phyloP scores from a whole-genome alignment of 805 yeast species.

The Lipomyces sp. region DNA sequence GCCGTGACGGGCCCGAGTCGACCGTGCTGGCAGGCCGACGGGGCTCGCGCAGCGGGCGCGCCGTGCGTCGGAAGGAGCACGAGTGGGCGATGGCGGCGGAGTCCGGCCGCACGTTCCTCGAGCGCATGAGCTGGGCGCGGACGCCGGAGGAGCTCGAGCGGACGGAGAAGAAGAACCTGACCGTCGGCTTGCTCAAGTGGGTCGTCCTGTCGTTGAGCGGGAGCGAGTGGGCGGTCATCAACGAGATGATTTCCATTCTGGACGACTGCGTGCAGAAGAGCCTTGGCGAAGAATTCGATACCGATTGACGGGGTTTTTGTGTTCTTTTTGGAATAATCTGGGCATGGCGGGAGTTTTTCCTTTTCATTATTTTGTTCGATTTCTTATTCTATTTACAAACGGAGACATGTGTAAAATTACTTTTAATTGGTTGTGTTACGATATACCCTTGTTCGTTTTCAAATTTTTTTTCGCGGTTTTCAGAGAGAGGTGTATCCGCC shows the following conservation, averaged over 20 bases:
- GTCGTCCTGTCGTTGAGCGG: conserved; percentile 33
- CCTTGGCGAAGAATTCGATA: conserved; percentile 17
- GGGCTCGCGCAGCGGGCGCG: background rate
- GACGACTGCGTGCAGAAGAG: conserved; percentile 27
- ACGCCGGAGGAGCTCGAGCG: conserved; percentile 30
- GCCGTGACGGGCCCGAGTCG: conserved; percentile 37
- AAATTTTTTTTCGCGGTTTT: too few relatives aligned
- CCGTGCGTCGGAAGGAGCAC: conserved; percentile 10
- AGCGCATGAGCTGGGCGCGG: conserved; percentile 46
- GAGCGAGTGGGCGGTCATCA: conserved; percentile 33
- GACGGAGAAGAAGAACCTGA: conserved; percentile 46
- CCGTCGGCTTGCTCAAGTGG: conserved; percentile 52
- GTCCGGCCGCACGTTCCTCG: conserved; percentile 42
- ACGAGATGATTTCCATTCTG: conserved; percentile 23
- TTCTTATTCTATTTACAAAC: too few relatives aligned
- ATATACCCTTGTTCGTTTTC: too few relatives aligned
- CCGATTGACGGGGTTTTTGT: too few relatives aligned
- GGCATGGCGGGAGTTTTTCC: too few relatives aligned
- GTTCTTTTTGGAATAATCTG: too few relatives aligned
- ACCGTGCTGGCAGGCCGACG: conserved; percentile 14
- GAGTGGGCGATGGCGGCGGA: conserved; percentile 28
- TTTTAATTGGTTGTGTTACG: too few relatives aligned
- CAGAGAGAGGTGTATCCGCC: conserved; percentile 47
- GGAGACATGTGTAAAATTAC: too few relatives aligned
- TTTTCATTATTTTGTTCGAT: too few relatives aligned